Base-by-base conservation (phyloP, 129 eudicot species). In the Chrysanthemum lavandulifolium region DNA sequence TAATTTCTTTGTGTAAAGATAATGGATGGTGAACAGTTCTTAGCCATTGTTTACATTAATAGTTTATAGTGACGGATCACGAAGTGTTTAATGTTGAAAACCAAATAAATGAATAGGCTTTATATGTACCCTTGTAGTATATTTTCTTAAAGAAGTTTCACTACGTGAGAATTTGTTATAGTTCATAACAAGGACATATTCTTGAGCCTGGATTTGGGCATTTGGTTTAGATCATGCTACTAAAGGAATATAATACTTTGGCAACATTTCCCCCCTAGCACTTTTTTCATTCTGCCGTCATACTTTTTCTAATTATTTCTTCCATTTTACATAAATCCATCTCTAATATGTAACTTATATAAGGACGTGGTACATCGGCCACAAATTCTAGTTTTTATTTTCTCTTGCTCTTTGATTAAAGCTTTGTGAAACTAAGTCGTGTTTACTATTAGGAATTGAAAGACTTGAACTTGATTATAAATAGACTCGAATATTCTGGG, bases 401-500 rank as follows among this genome's bases (percentile, higher is more conserved):
- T 51, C 49, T 14, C 29, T 29, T 55, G 64, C 13, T 16, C 12
- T 6, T 36, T 36, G 43, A 36, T 36, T 9, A 18, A 14, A 52
- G 11, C 11, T 31, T 16, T 54, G 6, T 65, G 64, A 65, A 3
- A 53, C n/a, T 40, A 13, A 55, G 48, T 54, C 6, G 56, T 65
- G 62, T 62, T 10, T 62, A 29, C 31, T 54, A 66, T 53, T 57
- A 45, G 43, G 68, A 23, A 27, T 65, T 25, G 50, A 13, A 45
- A 23, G 70, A 19, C 67, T 31, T 60, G 51, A 47, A 62, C 61
- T 57, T 55, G 13, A 50, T 65, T 69, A 53, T 49, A 21, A 31
- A 62, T 14, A 62, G 47, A 14, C 15, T 65, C 49, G 72, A 70
- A 19, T 71, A 59, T 63, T 72, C 55, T 58, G 31, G 72, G 71